Base-by-base conservation (phyloP, 192 early-diverging fungal species). In the Chytriomyces confervae region DNA sequence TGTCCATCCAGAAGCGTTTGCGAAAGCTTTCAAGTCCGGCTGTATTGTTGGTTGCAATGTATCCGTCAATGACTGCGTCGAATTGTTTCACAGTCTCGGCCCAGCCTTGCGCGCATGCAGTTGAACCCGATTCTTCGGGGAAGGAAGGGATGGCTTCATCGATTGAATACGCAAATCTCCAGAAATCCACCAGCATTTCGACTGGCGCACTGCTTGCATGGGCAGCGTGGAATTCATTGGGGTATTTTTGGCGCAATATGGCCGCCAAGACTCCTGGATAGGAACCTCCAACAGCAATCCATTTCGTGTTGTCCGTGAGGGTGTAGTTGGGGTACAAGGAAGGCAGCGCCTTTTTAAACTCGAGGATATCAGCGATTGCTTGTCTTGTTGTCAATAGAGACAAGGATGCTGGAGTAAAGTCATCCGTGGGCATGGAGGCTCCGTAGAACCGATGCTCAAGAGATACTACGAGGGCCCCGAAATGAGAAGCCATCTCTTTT, bases 111-210 rank as follows among this genome's bases (percentile, higher is more conserved):
- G 47, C 47, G 23, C 66, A 68, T 46, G 45, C 16, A 43, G 11
- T 29, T 20, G 11, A n/a, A 13, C 66, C 66, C 0, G 62, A 64
- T 36, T 36, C 36, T 57, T 20, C 53, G 16, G 53, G 53, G 46
- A 68, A 48, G 45, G 18, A 23, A 23, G 20, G 11, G 16, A 68
- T 45, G 20, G 11, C 66, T 68, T 68, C 43, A 5, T 46, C 66
- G 6, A 68, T 46, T 68, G 66, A 29, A 47, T 68, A 68, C 16
- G 66, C 36, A 48, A 43, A 68, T 16, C 66, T 29, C 66, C 66
- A 68, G 23, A 68, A 68, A 46, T 68, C 44, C 7, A 18, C 8
- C 6, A 18, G 9, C 6, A 44, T 16, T 11, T 43, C 1, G 44
- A 68, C 66, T 4, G 66, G 66, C 4, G 66, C 66, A 46, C 66